Base-by-base conservation (phyloP, 1,284 basidiomycete species). In the Cryptococcus sp. region DNA sequence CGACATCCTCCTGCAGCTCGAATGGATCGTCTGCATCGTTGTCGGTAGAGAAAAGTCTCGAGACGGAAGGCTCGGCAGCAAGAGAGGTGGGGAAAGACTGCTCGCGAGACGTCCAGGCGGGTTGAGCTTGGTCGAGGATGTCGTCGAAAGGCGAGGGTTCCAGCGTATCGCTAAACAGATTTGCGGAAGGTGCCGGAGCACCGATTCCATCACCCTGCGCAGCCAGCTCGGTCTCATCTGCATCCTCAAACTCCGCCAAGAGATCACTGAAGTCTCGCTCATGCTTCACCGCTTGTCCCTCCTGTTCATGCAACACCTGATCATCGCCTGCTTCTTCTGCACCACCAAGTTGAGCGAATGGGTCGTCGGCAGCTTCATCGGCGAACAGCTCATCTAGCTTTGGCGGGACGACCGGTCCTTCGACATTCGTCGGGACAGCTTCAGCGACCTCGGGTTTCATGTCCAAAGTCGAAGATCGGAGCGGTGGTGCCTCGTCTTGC, bases 21-120 rank as follows among this genome's bases (percentile, higher is more conserved):
- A 64, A 54, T 10, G 61, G 59, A 16, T 62, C 58, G 39, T 69
- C 68, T 14, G 63, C 48, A 9, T 56, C 53, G 5, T 65, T 68
- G 43, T 66, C 66, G n/a, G 51, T 62, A 26, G 12, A 21, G 16
- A n/a, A n/a, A n/a, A n/a, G 28, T 54, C 43, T 5, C 6, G 18
- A 12, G 9, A 14, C 9, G n/a, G n/a, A n/a, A n/a, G n/a, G n/a
- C n/a, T 26, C 16, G 22, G 32, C 36, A 12, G 55, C 47, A 2
- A 53, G 48, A 32, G 50, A 25, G 10, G 52, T n/a, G n/a, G n/a
- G n/a, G n/a, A n/a, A n/a, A n/a, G n/a, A n/a, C n/a, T n/a, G n/a
- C n/a, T n/a, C n/a, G n/a, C n/a, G n/a, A n/a, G n/a, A n/a, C n/a
- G 18, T 22, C 28, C 18, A 7, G 19, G 19, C 21, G 23, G 33